Evolutionary conservation across 1,284 basidiomycete species (phyloP).

Genomic region (Cryptococcus sp.): DNA sequence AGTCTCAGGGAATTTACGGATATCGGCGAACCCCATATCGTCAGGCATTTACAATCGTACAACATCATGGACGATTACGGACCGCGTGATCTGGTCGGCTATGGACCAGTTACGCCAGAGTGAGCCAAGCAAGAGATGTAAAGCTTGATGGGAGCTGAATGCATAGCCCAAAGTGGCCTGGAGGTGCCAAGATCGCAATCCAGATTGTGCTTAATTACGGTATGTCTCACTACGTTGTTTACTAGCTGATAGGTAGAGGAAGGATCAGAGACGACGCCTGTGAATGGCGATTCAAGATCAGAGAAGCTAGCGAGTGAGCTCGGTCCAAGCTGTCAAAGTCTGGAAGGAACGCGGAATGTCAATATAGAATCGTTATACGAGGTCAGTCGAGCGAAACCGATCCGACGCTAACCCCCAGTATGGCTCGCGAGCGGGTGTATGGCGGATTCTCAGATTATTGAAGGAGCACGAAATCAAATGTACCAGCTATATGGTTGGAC

Average conservation of each 20-base stretch:
- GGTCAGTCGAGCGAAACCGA: constrained; percentile 1
- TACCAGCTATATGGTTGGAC: constrained; percentile 44
- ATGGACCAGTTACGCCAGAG: constrained; percentile 15
- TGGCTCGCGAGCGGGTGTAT: constrained; percentile 46
- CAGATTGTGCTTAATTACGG: constrained; percentile 45
- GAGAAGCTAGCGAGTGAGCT: constrained; percentile 42
- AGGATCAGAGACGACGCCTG: constrained; percentile 42
- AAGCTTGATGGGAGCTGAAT: background rate
- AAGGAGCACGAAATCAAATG: constrained; percentile 33
- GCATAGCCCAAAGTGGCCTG: constrained; percentile 15
- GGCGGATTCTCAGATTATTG: constrained; percentile 44
- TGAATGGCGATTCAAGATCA: constrained; percentile 36
- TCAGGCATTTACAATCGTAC: too few relatives aligned
- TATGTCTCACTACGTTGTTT: background rate
- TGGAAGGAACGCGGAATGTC: constrained; percentile 32
- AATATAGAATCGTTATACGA: constrained; percentile 44
- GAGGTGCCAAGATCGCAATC: constrained; percentile 20
- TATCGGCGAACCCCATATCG: too few relatives aligned
- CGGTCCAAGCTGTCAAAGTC: constrained; percentile 21
- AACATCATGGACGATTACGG: constrained; percentile 9
- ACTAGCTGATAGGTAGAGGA: constrained; percentile 24
- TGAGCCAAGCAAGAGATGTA: background rate
- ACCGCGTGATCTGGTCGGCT: constrained; percentile 14
- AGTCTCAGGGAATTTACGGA: too few relatives aligned
- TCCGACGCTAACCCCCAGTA: constrained; percentile 17